Evolutionary conservation across 1,284 basidiomycete species (phyloP), one percentile per base, ranked within the genome.

Genomic region (Porogramme epimiltina): DNA sequence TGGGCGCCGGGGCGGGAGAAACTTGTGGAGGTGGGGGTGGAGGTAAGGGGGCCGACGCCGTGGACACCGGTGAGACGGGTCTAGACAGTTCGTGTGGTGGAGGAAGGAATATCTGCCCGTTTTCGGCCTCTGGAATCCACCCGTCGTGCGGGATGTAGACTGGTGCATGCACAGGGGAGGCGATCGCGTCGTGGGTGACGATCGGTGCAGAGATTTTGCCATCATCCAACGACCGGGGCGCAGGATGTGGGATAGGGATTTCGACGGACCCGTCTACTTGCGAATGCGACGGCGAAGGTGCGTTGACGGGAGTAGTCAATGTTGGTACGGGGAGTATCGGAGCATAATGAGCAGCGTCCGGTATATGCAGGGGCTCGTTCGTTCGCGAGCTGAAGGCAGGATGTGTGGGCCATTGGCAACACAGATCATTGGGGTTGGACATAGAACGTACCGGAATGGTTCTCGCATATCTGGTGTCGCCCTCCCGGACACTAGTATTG

Each of bases 111-210:
- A 76, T 73, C 19, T 55, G 52, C 28, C 59, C 54, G 23, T 62
- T 56, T 2, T 37, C 33, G 11, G 69, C 68, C 38, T 59, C 65
- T 0, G 75, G 77, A n/a, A 78, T 76, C 68, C 66, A 77, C 41
- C 64, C 65, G 28, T 78, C 76, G 0, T 69, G 69, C 0, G 65
- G 70, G 18, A 64, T 48, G 13, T 58, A 59, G 20, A 66, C 49
- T 1, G 54, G 57, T n/a, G 59, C 62, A 34, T 60, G 68, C 16
- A 36, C 25, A 4, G 59, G 62, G 1, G 68, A 66, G 1, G 63
- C 62, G 0, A 31, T 31, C 8, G 56, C 52, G 13, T 66, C 59
- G 23, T 62, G 64, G 33, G 73, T 66, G 1, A 70, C 71, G 37
- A 73, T 68, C 2, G 75, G 75, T 3, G 52, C 42, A 16, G 62